phyloP scores from a whole-genome alignment of 768 basidiomycete species.

The Rhodotorula taiwanensis region DNA sequence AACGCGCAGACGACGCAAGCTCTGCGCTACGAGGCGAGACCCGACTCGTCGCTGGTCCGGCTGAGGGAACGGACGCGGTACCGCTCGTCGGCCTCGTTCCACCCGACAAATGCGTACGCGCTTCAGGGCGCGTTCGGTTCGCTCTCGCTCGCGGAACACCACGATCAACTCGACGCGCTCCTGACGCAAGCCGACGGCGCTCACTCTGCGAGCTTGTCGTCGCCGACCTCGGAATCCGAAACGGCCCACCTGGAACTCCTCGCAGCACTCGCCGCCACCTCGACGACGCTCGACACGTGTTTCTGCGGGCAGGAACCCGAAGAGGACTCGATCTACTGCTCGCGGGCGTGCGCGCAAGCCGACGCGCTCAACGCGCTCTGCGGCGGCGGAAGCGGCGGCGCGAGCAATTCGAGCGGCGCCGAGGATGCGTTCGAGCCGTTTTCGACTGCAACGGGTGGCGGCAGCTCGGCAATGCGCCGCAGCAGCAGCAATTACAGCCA shows the following conservation, averaged over 20 bases:
- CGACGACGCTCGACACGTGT: conserved; percentile 24
- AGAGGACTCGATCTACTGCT: conserved; percentile 35
- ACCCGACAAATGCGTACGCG: no score
- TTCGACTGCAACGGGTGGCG: not conserved
- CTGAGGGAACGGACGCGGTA: conserved; percentile 26
- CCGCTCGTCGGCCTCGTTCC: conserved; percentile 20
- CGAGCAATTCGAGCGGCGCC: conserved; percentile 1
- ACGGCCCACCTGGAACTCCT: conserved; percentile 12
- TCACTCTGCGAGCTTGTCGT: not conserved
- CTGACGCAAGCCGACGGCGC: conserved; percentile 1
- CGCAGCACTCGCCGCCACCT: conserved; percentile 16
- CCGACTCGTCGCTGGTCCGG: no score
- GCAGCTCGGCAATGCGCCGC: not conserved
- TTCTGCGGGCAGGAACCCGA: conserved; percentile 30
- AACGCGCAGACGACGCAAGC: no score
- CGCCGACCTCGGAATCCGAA: not conserved
- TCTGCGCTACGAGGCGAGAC: no score
- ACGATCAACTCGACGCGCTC: not conserved
- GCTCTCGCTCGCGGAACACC: not conserved
- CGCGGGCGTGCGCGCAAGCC: conserved; percentile 14
- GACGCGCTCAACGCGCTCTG: conserved; percentile 33
- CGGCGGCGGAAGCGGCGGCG: not conserved
- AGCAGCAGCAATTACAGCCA: not conserved
- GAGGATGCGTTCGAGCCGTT: conserved; percentile 1
- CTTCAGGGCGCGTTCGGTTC: conserved; percentile 2